Base-by-base conservation (phyloP, 2,329 filamentous ascomycete genomes). In the Nectriaceae sp. region DNA sequence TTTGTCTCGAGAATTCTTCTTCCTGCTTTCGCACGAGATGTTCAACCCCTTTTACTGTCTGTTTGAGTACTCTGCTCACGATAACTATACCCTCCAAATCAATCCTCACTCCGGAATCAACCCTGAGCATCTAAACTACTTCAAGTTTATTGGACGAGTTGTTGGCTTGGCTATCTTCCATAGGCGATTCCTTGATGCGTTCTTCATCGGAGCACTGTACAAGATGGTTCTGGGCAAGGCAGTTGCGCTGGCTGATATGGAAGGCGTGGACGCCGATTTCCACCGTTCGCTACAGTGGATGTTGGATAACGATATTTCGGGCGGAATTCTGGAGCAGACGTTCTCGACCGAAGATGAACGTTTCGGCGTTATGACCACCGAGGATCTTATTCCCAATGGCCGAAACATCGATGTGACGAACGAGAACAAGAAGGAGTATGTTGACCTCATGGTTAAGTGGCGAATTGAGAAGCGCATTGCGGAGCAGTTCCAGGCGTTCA, bases 31-130 rank as follows among this genome's bases (percentile, higher is more conserved):
- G 15, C 94, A 99, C 74, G 94, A 99, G 77, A 99, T 99, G 94
- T 99, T 99, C 77, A 99, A 99, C 71, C 94, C 94, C 24, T 99
- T 99, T 75, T 99, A 99, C 77, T 99, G 94, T 70, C 80, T 99
- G 45, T 99, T 99, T 77, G 94, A 99, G 75, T 99, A 99, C 73
- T 97, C 94, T 21, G 94, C 94, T 33, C 94, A 99, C 77, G 94
- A 99, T 83, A 99, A 99, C 76, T 99, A 99, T 75, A 99, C 94
- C 22, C 87, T 99, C 46, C 94, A 99, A 74, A 99, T 99, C 77
- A 99, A 99, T 75, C 94, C 94, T 39, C 94, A 99, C 72, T 99
- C 94, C 18, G 94, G 94, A 56, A 97, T 99, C 74, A 99, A 99
- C 72, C 94, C 94, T 1, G 94, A 99, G 74, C 94, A 99, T 83